phyloP scores from a whole-genome alignment of 768 basidiomycete genomes.

The Serendipita indica region DNA sequence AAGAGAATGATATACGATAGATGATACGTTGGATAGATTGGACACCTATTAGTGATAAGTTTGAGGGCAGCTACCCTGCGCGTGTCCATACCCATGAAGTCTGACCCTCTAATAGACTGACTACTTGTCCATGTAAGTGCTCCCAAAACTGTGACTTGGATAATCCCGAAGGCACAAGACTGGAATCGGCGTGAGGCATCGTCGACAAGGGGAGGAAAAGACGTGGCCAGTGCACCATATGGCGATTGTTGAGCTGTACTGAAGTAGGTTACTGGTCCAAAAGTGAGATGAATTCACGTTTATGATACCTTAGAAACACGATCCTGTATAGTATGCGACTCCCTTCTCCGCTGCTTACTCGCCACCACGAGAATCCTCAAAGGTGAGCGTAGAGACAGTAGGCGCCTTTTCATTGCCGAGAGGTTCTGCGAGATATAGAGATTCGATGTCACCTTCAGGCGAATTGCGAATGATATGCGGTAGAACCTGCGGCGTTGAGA shows the following conservation, averaged over 20 bases:
- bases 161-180: constrained; percentile 53
- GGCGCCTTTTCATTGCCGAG: too few relatives aligned
- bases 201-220: constrained; percentile 8
- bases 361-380: too few relatives aligned
- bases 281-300: too few relatives aligned
- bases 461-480: neutral
- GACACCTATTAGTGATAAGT: constrained; percentile 39
- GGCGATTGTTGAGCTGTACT: too few relatives aligned
- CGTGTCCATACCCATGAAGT: constrained; percentile 52
- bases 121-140: constrained; percentile 43
- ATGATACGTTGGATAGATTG: constrained; percentile 74
- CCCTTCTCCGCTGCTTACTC: too few relatives aligned
- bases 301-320: too few relatives aligned
- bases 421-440: neutral
- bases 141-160: constrained; percentile 23
- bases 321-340: too few relatives aligned
- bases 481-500: neutral
- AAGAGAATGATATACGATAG: constrained; percentile 65
- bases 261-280: too few relatives aligned
- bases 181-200: constrained; percentile 79
- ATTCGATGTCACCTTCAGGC: neutral
- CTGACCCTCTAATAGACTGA: constrained; percentile 46
- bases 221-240: neutral
- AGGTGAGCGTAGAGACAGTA: too few relatives aligned
- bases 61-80: neutral